Base-by-base conservation (phyloP, 257 asterid species). In the Jacaranda copaia region DNA sequence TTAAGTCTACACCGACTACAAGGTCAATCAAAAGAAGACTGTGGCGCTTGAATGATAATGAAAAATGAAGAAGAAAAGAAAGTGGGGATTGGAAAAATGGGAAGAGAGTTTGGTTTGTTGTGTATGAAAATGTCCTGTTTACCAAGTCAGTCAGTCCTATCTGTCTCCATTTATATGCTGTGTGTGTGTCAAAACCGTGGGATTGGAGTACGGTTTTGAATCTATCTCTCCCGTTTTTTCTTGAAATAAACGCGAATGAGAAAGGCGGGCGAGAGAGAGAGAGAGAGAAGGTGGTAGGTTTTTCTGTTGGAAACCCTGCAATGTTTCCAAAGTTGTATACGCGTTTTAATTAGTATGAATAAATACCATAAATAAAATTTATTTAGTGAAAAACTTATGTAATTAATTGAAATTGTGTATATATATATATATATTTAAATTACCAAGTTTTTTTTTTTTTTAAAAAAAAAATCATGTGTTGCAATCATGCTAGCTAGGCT, bases 231-330 rank as follows among this genome's bases (percentile, higher is more conserved):
- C 38, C 52, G 20, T 35, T 36, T 73, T 69, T 52, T 32, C 32
- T 81, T 77, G 78, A 75, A 74, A 60, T 62, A 16, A 61, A 81
- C 48, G 68, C 38, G 38, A 76, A 18, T 46, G 52, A 59, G 72
- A 63, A 78, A 80, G 39, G 60, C 74, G 19, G 58, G 36, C 55
- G 38, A 57, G 43, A 76, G 77, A 79, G 60, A 79, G 19, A 58
- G 36, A 61, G 38, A 57, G 43, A 76, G 77, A 79, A 66, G 72
- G 52, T 68, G 82, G 79, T 79, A 59, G 88, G 81, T 82, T 80
- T 80, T 84, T 84, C 80, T 42, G 87, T 75, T 82, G 77, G 78
- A 25, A 70, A 82, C n/a, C 35, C 56, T 62, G 74, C 74, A 70
- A 64, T 39, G 64, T 77, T 77, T 77, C 81, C 67, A 45, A 74